Conservation (phyloP, 257 asterid genomes). For the Scutellaria minor region DNA sequence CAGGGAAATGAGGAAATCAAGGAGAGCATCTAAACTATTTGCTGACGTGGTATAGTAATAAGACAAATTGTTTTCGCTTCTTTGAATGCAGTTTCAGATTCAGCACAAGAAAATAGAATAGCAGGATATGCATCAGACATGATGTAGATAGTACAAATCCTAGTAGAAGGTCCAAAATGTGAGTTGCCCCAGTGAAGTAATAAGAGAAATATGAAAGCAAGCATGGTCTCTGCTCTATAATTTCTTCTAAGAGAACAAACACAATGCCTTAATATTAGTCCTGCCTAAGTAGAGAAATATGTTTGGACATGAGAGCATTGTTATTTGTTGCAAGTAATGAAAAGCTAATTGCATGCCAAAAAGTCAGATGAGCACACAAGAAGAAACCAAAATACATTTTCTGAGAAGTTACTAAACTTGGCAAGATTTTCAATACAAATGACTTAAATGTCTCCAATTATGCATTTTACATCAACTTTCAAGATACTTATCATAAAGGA, state of each 20-base stretch:
- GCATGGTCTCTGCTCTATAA: not conserved
- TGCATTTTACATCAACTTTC: not conserved
- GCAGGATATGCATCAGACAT: not conserved
- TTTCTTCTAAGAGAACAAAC: not conserved
- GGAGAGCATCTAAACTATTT: not conserved
- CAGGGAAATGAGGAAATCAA: not conserved
- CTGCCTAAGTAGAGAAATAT: not conserved
- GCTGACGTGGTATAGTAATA: not conserved
- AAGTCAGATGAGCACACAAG: not conserved
- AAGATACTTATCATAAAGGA: not conserved
- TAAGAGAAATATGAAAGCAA: not conserved
- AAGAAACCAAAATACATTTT: conserved; percentile 1
- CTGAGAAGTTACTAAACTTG: not conserved
- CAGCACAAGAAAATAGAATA: conserved; percentile 11
- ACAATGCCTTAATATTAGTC: not conserved
- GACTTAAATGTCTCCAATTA: not conserved
- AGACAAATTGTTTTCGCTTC: not conserved
- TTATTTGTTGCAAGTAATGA: not conserved
- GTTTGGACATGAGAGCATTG: not conserved
- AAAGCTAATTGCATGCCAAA: not conserved
- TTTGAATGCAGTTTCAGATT: not conserved
- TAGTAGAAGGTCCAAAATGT: too few relatives aligned
- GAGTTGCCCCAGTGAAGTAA: not conserved
- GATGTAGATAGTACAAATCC: not conserved
- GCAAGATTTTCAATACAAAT: too few relatives aligned